Conservation (phyloP, 169 alveolate genomes). For the Plasmodium knowlesi region DNA sequence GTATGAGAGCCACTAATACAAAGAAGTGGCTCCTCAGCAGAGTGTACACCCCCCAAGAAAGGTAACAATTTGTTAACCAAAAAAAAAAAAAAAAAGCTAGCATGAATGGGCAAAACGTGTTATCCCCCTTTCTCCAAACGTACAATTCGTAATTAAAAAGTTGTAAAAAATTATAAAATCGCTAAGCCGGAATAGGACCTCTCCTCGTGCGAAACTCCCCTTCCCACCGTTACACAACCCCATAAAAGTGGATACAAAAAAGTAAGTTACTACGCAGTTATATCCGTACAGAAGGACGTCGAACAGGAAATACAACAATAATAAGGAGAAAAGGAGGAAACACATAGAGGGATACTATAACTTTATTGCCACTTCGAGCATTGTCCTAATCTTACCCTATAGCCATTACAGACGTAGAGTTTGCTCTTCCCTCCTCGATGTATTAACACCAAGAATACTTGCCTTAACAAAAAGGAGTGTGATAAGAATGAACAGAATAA, state of each 20-base stretch:
- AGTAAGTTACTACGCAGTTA: neutral
- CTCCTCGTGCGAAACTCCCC: neutral
- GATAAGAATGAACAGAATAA: neutral
- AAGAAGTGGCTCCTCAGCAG: neutral
- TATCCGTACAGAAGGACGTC: neutral
- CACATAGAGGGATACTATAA: no score
- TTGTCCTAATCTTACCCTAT: neutral
- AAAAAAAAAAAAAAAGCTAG: neutral
- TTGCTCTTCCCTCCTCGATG: neutral
- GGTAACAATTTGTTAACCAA: neutral
- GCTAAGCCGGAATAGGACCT: neutral
- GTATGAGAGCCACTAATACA: no score
- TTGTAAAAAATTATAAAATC: neutral
- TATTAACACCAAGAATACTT: neutral
- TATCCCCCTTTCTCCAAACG: neutral
- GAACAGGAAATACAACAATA: neutral
- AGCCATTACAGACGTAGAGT: neutral
- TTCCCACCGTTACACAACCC: neutral
- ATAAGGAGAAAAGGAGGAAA: neutral
- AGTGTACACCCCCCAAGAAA: neutral
- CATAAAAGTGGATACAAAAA: neutral
- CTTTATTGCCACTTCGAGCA: neutral
- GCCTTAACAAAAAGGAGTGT: neutral
- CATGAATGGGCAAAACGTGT: neutral
- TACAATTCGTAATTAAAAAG: neutral